These are phyloP conservation scores for Lupinus albus DNA, from an alignment of 306 rosid genomes.

Conservation along the genomic window DNA sequence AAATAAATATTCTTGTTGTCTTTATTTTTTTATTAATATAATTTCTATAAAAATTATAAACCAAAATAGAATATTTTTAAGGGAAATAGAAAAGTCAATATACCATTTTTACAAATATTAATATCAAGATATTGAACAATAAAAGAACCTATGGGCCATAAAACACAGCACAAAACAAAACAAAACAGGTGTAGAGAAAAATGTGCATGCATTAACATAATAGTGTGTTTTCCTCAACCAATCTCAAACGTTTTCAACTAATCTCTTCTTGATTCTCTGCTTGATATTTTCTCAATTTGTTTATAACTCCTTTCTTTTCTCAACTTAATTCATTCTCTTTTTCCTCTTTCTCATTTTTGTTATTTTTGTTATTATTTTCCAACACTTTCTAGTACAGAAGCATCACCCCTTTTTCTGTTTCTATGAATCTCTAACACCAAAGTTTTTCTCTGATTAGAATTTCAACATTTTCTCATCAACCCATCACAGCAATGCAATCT, in stretches of 20 bases:
- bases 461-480: slow-evolving; percentile 27
- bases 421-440: slow-evolving; percentile 26
- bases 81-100: neutral
- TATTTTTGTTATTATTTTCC: neutral
- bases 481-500: slow-evolving; percentile 35
- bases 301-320: slow-evolving; percentile 5
- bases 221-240: slow-evolving; percentile 28
- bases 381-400: slow-evolving; percentile 8
- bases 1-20: neutral
- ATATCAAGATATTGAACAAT: neutral
- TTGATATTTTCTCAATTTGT: slow-evolving; percentile 27
- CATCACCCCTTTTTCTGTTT: slow-evolving; percentile 12
- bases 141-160: neutral
- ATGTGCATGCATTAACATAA: slow-evolving; percentile 40
- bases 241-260: slow-evolving; percentile 29
- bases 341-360: slow-evolving; percentile 1
- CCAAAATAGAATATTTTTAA: neutral
- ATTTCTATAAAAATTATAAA: neutral
- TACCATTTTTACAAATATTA: neutral
- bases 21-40: neutral
- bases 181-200: neutral
- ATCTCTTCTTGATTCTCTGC: slow-evolving; percentile 21
- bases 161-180: slow-evolving; percentile 1
- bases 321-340: neutral
- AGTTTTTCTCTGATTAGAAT: slow-evolving; percentile 1